These are phyloP conservation scores for Apostasia shenzhenica DNA, from an alignment of 106 monocot species.

Conservation along the genomic window DNA sequence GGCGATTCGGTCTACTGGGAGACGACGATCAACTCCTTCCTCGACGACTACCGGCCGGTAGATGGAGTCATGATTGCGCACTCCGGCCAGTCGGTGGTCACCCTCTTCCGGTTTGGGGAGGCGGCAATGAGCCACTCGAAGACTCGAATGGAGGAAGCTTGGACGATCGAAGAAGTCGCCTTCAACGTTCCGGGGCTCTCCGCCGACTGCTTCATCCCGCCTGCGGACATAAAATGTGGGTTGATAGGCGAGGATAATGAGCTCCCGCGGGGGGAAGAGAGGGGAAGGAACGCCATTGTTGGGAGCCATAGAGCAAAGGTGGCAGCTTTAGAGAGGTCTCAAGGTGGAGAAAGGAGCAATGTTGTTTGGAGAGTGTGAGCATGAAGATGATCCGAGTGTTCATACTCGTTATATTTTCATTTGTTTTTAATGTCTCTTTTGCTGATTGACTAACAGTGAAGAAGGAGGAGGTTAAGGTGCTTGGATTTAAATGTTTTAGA, in stretches of 20 bases:
- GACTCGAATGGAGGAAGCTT: constrained; percentile 96
- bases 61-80: constrained; percentile 95
- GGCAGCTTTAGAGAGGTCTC: constrained; percentile 12
- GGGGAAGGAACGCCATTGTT: constrained; percentile 1
- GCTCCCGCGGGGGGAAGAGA: constrained; percentile 9
- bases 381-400: background rate
- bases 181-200: constrained; percentile 93
- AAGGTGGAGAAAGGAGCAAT: background rate
- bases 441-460: too few relatives aligned
- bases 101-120: constrained; percentile 88
- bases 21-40: constrained; percentile 86
- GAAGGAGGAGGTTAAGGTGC: too few relatives aligned
- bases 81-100: constrained; percentile 79
- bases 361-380: constrained; percentile 11
- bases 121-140: constrained; percentile 91
- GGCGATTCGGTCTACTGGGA: constrained; percentile 98
- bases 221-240: constrained; percentile 65
- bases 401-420: too few relatives aligned
- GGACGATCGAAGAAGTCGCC: constrained; percentile 94
- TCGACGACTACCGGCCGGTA: constrained; percentile 71
- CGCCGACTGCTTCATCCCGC: constrained; percentile 92
- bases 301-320: constrained; percentile 17
- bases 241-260: constrained; percentile 57
- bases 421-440: too few relatives aligned
- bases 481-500: too few relatives aligned